phyloP scores from a whole-genome alignment of 495 filamentous ascomycete genomes.

The Sabuloglossum arenarium region DNA sequence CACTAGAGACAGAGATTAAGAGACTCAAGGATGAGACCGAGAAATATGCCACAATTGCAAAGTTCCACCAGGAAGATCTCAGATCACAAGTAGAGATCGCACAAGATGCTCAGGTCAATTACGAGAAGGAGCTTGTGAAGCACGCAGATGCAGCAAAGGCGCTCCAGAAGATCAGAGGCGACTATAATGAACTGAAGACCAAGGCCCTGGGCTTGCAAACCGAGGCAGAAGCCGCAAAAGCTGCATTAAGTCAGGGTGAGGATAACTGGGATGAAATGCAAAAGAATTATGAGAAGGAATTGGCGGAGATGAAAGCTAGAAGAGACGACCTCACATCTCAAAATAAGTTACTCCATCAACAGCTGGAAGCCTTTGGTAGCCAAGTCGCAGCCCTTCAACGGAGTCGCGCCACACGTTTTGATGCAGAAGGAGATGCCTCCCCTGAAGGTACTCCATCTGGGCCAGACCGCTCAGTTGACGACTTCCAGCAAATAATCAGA shows the following conservation, averaged over 20 bases:
- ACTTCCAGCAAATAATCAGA: slow-evolving; percentile 69
- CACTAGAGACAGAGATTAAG: slow-evolving; percentile 52
- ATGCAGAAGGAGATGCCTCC: slow-evolving; percentile 23
- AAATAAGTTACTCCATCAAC: slow-evolving; percentile 71
- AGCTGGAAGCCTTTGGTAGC: slow-evolving; percentile 58
- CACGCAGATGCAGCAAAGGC: slow-evolving; percentile 81
- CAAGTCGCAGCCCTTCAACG: slow-evolving; percentile 63
- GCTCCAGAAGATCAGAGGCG: slow-evolving; percentile 52
- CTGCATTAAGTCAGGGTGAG: slow-evolving; percentile 57
- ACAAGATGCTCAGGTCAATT: slow-evolving; percentile 78
- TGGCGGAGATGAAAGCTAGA: slow-evolving; percentile 52
- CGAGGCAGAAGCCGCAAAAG: slow-evolving; percentile 63
- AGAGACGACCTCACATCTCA: slow-evolving; percentile 66
- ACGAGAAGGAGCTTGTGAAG: slow-evolving; percentile 81
- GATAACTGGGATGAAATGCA: slow-evolving; percentile 69
- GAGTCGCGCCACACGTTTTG: slow-evolving; percentile 30
- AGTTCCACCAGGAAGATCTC: slow-evolving; percentile 72
- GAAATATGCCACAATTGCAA: slow-evolving; percentile 49
- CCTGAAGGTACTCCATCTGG: neutral
- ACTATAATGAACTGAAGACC: slow-evolving; percentile 63
- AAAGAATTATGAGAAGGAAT: slow-evolving; percentile 61
- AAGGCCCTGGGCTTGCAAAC: slow-evolving; percentile 47
- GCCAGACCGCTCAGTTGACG: slow-evolving; percentile 24
- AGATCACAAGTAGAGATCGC: slow-evolving; percentile 88
- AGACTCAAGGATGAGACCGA: slow-evolving; percentile 73